A percentile compares a stretch with the other conserved stretches of the same genome.
Conservation (phyloP, 1,284 basidiomycete genomes). For the Ustilago lituana region DNA sequence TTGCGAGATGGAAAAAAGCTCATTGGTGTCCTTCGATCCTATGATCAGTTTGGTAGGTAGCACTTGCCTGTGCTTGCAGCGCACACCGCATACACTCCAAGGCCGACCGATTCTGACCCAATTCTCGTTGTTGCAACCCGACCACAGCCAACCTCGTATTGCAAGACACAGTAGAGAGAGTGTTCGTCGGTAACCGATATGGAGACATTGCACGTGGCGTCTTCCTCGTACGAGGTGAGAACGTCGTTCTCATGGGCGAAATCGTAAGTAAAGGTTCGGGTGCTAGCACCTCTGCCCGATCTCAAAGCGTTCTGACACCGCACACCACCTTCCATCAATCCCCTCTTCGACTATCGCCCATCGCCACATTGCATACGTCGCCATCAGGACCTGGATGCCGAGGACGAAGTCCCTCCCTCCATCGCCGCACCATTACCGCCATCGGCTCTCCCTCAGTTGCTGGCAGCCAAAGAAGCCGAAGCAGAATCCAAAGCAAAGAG, state of each 20-base stretch:
- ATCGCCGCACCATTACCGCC: slow-evolving; percentile 57
- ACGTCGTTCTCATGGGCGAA: slow-evolving; percentile 96
- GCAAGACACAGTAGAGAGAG: slow-evolving; percentile 74
- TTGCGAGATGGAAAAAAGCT: slow-evolving; percentile 95
- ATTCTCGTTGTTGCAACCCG: background rate
- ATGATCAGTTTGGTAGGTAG: slow-evolving; percentile 94
- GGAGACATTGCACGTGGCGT: slow-evolving; percentile 87
- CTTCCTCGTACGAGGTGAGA: slow-evolving; percentile 95
- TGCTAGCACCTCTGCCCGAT: background rate
- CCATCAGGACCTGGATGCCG: slow-evolving; percentile 63
- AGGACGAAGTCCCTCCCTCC: slow-evolving; percentile 61
- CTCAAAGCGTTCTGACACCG: background rate
- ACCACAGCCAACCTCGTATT: slow-evolving; percentile 85
- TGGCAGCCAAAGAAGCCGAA: slow-evolving; percentile 55
- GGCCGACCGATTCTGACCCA: background rate
- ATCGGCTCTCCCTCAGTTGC: slow-evolving; percentile 51
- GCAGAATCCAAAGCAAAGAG: slow-evolving; percentile 54
- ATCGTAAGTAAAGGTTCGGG: slow-evolving; percentile 75
- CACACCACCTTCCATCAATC: background rate
- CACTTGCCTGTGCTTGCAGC: background rate
- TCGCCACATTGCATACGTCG: background rate
- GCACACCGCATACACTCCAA: background rate
- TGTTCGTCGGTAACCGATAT: slow-evolving; percentile 74
- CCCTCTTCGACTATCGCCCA: background rate
- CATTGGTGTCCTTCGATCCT: slow-evolving; percentile 92